Evolutionary conservation across 2,329 filamentous ascomycete genomes (phyloP).

Genomic region (Aspergillus nomiae): DNA sequence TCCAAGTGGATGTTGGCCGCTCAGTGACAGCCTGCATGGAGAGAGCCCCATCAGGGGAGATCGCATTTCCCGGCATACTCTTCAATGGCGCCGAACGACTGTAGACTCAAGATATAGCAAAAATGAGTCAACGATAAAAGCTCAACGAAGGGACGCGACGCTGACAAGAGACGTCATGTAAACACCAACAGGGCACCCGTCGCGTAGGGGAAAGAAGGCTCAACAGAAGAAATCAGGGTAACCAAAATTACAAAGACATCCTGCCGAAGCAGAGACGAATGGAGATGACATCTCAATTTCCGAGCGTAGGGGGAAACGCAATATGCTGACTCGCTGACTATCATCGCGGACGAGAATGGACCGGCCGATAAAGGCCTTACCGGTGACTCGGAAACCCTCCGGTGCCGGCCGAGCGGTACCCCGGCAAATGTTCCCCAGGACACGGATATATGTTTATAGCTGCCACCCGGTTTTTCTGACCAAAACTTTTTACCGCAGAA

Average conservation of each 20-base stretch:
- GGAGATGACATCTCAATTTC: conserved; percentile 3
- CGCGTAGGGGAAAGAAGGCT: not conserved
- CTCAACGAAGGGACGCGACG: conserved; percentile 1
- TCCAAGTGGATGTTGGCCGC: conserved; percentile 57
- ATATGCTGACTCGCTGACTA: conserved; percentile 8
- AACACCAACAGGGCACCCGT: not conserved
- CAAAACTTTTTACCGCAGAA: not conserved
- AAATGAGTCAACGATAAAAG: conserved; percentile 1
- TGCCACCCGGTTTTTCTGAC: not conserved
- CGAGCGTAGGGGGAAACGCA: conserved; percentile 1
- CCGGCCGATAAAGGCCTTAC: conserved; percentile 10
- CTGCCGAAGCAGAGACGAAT: not conserved
- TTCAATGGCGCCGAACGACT: not conserved
- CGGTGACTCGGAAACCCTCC: conserved; percentile 26
- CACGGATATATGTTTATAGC: not conserved
- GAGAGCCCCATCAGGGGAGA: conserved; percentile 28
- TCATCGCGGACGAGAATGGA: conserved; percentile 26
- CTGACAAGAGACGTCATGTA: conserved; percentile 9
- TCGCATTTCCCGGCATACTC: conserved; percentile 35
- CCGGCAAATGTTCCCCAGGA: not conserved
- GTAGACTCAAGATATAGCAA: not conserved
- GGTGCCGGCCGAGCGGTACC: conserved; percentile 30
- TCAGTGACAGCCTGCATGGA: conserved; percentile 26
- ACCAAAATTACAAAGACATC: not conserved
- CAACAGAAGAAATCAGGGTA: not conserved